Conservation (phyloP, 2,329 filamentous ascomycete species). For the Colletotrichum zoysiae region DNA sequence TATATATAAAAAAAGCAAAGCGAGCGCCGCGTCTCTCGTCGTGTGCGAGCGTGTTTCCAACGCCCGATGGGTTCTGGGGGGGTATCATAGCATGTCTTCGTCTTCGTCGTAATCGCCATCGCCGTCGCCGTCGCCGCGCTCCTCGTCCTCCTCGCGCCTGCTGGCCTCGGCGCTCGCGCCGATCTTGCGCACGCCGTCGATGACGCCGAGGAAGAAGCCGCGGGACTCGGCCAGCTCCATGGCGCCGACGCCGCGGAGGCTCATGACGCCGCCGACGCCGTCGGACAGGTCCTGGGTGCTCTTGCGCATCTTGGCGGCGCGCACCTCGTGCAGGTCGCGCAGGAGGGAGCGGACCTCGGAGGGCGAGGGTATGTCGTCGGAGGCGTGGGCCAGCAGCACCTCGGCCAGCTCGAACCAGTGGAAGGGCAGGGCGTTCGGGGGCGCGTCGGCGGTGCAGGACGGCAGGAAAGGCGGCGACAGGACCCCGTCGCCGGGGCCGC, state of each 20-base stretch:
- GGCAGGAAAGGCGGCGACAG: constrained; percentile 83
- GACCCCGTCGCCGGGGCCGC: constrained; percentile 47
- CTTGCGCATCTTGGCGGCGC: constrained; percentile 88
- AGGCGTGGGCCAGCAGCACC: constrained; percentile 85
- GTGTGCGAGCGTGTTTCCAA: constrained; percentile 3
- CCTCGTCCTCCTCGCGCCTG: constrained; percentile 81
- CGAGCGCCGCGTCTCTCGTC: neutral
- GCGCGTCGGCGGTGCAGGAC: constrained; percentile 77
- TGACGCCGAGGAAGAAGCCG: constrained; percentile 84
- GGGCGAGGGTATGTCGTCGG: constrained; percentile 82
- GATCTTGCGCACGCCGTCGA: constrained; percentile 88
- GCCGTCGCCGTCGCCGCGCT: constrained; percentile 70
- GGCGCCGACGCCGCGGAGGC: constrained; percentile 81
- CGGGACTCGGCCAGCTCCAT: constrained; percentile 93
- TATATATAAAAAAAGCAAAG: neutral
- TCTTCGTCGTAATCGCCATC: constrained; percentile 75
- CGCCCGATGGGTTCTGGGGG: neutral
- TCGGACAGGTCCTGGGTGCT: constrained; percentile 79
- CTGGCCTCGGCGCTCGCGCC: constrained; percentile 84
- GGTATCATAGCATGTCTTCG: constrained; percentile 59
- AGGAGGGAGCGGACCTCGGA: constrained; percentile 81
- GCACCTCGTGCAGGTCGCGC: constrained; percentile 86
- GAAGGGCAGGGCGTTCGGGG: constrained; percentile 82
- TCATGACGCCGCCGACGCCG: constrained; percentile 78
- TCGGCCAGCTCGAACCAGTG: constrained; percentile 96